Base-by-base conservation (phyloP, 768 basidiomycete genomes). In the Mycena crocata region DNA sequence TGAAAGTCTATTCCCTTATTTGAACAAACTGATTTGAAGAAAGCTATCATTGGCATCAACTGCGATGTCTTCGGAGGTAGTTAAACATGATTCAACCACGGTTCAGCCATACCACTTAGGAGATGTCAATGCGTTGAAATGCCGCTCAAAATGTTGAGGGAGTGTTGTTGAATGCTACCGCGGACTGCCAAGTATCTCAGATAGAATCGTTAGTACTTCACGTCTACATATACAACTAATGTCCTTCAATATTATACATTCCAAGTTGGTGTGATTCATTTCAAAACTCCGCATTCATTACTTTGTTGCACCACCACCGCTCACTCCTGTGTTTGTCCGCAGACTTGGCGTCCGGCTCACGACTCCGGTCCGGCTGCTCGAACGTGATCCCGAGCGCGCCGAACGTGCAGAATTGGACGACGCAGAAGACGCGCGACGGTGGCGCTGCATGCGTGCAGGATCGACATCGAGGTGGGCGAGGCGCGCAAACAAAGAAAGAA, bases 401-500 rank as follows among this genome's bases (percentile, higher is more conserved):
- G 86, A 84, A 15, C 73, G 74, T n/a, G 84, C 83, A 0, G 85
- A 83, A 9, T 85, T 82, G 2, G 90, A 89, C 4, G 92, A 91
- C 4, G 90, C 77, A 0, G 92, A 93, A 0, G 92, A 93, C 4
- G 91, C 90, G 24, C 93, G 87, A 2, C 93, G 89, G 72, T 92
- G 92, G 44, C 92, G 89, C 75, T 90, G 90, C 84, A 92, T 93
- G 54, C 85, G 86, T 2, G 87, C 88, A 21, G 93, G 93, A 72
- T 95, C 93, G 37, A 94, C 85, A 68, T 91, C 85, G 37, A 95
- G 85, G 66, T 91, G 89, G 55, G 91, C 93, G 45, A 91, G 77
- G 49, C 85, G 89, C 0, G 93, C 93, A 73, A 95, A 95, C 30
- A 92, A 79, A 3, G 93, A 93, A 30, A 95, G 86, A 52, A 94